Percentiles rank a stretch among this genome's conserved stretches.
These are phyloP conservation scores for Phytophthora sp. DNA, from an alignment of 352 stramenopile genomes.

Conservation along the genomic window DNA sequence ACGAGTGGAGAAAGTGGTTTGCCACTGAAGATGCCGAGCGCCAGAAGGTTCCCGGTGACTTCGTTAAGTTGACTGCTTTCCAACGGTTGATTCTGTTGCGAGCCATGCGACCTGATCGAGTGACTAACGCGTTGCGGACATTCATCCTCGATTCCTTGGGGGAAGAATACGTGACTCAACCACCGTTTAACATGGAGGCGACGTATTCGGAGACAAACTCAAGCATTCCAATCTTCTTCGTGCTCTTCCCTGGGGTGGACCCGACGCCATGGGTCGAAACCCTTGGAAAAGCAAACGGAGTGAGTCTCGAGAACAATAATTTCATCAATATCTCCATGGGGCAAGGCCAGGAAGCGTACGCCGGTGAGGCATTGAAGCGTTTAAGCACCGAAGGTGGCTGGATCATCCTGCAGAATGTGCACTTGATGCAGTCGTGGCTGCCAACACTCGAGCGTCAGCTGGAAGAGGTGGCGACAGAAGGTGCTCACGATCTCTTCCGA, in stretches of 20 bases:
- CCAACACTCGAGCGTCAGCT: slow-evolving; percentile 93
- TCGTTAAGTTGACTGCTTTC: slow-evolving; percentile 82
- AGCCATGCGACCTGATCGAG: slow-evolving; percentile 93
- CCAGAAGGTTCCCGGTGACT: slow-evolving; percentile 94
- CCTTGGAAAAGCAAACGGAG: slow-evolving; percentile 85
- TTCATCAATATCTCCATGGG: slow-evolving; percentile 97
- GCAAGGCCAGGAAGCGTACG: slow-evolving; percentile 93
- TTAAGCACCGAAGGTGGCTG: slow-evolving; percentile 93
- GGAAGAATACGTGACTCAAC: slow-evolving; percentile 92
- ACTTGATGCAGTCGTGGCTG: slow-evolving; percentile 97
- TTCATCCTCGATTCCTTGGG: slow-evolving; percentile 92
- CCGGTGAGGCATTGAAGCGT: slow-evolving; percentile 90
- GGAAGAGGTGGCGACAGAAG: slow-evolving; percentile 88
- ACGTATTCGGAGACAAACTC: slow-evolving; percentile 93
- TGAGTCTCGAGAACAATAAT: slow-evolving; percentile 93
- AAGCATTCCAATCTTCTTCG: slow-evolving; percentile 95
- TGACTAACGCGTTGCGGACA: slow-evolving; percentile 92
- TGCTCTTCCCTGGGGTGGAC: slow-evolving; percentile 95
- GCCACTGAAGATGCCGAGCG: slow-evolving; percentile 94
- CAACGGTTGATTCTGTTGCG: slow-evolving; percentile 91
- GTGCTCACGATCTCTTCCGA: slow-evolving; percentile 93
- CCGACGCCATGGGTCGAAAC: slow-evolving; percentile 95
- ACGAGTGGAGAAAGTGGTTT: slow-evolving; percentile 98
- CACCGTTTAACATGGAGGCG: slow-evolving; percentile 91
- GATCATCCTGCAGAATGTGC: slow-evolving; percentile 96